Evolutionary conservation across 108 stramenopile genomes (phyloP), one percentile per base, ranked within the genome.

Genomic region (Cyclotella atomus): DNA sequence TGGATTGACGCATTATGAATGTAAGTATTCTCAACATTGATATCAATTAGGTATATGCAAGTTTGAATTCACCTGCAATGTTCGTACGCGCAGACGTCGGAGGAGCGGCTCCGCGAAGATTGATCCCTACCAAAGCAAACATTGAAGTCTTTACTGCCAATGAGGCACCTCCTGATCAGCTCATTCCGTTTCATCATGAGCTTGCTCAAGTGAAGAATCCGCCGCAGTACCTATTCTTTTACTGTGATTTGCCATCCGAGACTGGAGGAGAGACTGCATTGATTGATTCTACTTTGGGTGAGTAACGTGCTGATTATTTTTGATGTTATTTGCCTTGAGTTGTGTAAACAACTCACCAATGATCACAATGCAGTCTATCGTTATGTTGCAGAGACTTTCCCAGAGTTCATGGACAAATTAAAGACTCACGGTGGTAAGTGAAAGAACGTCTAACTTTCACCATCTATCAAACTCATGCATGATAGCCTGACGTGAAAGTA

Each of bases 101-200:
- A 28, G 87, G 88, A 9, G 87, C 91, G 32, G 94, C 94, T 16
- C 89, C 90, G 10, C 85, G 91, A 0, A 68, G 80, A 20, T 45
- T 88, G 23, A 85, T 88, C 62, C 88, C 88, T 2, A 84, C 84
- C 21, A 55, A 69, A 25, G 85, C 85, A 7, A 81, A 82, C 4
- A 87, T 85, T 25, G 84, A 87, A 59, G 87, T 95, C 2, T 92
- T 85, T 36, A 92, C 94, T 1, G 87, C 91, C 5, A 92, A 95
- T 64, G 93, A 94, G 34, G 83, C 86, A 15, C 90, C 90, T 30
- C 86, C 90, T 14, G 81, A 87, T 53, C 84, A 91, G 59, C 85
- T 83, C 30, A 95, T 92, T 50, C 90, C 94, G 0, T 92, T 92
- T 68, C 94, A 95, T 73, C 94, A 95, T 53, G 94, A 95, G 45